These are phyloP conservation scores for Rutstroemia sydowiana DNA, from an alignment of 2,329 filamentous ascomycete genomes.

Conservation along the genomic window DNA sequence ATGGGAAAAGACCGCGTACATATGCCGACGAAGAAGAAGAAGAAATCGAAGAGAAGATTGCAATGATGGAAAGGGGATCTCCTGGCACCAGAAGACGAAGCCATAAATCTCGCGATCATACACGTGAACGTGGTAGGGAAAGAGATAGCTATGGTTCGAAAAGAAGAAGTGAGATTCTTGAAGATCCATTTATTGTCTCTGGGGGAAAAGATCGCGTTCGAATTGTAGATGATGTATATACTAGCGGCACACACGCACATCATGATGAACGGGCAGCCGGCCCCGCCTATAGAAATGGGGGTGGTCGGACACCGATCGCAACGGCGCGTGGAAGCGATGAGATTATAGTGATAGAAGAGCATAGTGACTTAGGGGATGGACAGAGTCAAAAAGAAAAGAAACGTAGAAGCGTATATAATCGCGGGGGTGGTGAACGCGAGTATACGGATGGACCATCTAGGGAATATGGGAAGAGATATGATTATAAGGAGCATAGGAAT, in stretches of 20 bases:
- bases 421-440: background rate
- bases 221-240: background rate
- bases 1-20: too few species aligned
- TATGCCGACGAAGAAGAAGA: too few species aligned
- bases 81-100: background rate
- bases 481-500: background rate
- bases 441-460: background rate
- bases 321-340: too few species aligned
- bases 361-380: background rate
- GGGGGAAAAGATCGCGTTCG: background rate
- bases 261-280: too few species aligned
- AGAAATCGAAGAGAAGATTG: background rate
- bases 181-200: background rate
- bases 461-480: slow-evolving; percentile 5
- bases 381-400: background rate
- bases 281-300: too few species aligned
- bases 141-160: background rate
- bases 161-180: background rate
- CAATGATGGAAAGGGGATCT: background rate
- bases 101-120: background rate
- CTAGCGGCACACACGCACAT: too few species aligned
- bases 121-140: slow-evolving; percentile 2
- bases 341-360: background rate
- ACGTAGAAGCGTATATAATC: background rate
- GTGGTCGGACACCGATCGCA: too few species aligned